These are phyloP conservation scores for Yueomyces sp. DNA, from an alignment of 805 yeast species.

Conservation along the genomic window DNA sequence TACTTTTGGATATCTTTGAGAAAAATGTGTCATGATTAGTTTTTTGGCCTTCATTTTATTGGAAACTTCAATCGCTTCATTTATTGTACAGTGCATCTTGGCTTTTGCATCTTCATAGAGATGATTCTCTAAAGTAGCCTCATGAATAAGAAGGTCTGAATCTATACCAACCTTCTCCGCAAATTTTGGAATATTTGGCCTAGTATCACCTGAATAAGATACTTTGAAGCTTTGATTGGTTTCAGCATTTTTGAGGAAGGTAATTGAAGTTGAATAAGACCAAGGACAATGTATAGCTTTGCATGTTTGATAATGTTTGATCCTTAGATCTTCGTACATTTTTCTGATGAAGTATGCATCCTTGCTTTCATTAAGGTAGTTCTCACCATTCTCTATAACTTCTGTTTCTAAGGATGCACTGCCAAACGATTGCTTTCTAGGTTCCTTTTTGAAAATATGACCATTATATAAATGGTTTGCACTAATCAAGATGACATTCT, in stretches of 20 bases:
- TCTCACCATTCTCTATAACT: slow-evolving; percentile 5
- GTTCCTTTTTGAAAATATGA: slow-evolving; percentile 20
- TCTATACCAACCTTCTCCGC: slow-evolving; percentile 45
- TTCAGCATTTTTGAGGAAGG: slow-evolving; percentile 25
- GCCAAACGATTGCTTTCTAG: slow-evolving; percentile 15
- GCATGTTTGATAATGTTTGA: slow-evolving; percentile 41
- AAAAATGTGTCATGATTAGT: slow-evolving; percentile 77
- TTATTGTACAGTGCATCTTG: slow-evolving; percentile 78
- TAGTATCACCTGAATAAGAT: slow-evolving; percentile 90
- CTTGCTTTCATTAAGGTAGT: slow-evolving; percentile 13
- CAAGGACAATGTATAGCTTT: slow-evolving; percentile 75
- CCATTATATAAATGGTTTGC: slow-evolving; percentile 44
- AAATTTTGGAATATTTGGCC: slow-evolving; percentile 57
- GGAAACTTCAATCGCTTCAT: slow-evolving; percentile 69
- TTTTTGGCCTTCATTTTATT: slow-evolving; percentile 58
- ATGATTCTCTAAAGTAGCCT: slow-evolving; percentile 80
- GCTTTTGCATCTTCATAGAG: slow-evolving; percentile 62
- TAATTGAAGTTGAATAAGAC: slow-evolving; percentile 58
- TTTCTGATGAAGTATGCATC: slow-evolving; percentile 18
- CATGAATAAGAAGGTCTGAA: slow-evolving; percentile 77
- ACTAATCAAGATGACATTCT: slow-evolving; percentile 38
- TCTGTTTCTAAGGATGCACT: slow-evolving; percentile 3
- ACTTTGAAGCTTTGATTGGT: slow-evolving; percentile 37
- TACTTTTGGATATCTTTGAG: slow-evolving; percentile 69
- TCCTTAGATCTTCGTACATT: slow-evolving; percentile 30